Conservation (phyloP, 306 rosid species). For the Cucurbita maxima region DNA sequence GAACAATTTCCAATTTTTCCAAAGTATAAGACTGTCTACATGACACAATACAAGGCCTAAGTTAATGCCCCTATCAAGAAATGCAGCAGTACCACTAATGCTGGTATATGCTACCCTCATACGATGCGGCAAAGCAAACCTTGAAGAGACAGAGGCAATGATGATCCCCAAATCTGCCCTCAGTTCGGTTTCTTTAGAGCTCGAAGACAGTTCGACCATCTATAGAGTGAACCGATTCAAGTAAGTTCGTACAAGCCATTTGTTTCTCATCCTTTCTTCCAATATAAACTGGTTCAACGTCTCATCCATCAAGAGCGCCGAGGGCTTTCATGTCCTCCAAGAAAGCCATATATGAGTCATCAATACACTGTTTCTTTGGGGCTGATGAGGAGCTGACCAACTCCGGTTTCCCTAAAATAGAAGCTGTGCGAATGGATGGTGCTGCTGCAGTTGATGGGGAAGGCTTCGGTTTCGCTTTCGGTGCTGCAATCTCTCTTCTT, state of each 20-base stretch:
- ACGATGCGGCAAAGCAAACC: too few relatives aligned
- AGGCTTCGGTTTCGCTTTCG: slow-evolving; percentile 64
- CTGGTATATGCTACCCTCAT: not conserved
- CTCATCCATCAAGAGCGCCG: slow-evolving; percentile 84
- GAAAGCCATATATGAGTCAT: slow-evolving; percentile 69
- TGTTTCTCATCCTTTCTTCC: not conserved
- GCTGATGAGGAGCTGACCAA: slow-evolving; percentile 29
- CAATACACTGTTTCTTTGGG: slow-evolving; percentile 54
- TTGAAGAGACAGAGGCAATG: not conserved
- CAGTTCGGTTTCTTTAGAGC: not conserved
- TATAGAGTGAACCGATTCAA: not conserved
- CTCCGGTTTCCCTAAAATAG: slow-evolving; percentile 41
- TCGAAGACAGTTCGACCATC: not conserved
- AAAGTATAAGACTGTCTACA: not conserved
- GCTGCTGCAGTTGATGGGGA: slow-evolving; percentile 27
- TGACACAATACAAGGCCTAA: slow-evolving; percentile 1
- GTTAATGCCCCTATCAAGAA: slow-evolving; percentile 3
- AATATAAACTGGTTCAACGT: not conserved
- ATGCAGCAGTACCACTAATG: not conserved
- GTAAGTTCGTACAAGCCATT: not conserved
- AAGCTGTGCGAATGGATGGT: slow-evolving; percentile 23
- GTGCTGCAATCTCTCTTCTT: slow-evolving; percentile 57
- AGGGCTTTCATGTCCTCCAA: slow-evolving; percentile 94
- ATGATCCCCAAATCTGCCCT: not conserved
- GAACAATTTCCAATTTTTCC: not conserved